These are phyloP conservation scores for Komagataella ulmi DNA, from an alignment of 805 yeast genomes.

Conservation along the genomic window DNA sequence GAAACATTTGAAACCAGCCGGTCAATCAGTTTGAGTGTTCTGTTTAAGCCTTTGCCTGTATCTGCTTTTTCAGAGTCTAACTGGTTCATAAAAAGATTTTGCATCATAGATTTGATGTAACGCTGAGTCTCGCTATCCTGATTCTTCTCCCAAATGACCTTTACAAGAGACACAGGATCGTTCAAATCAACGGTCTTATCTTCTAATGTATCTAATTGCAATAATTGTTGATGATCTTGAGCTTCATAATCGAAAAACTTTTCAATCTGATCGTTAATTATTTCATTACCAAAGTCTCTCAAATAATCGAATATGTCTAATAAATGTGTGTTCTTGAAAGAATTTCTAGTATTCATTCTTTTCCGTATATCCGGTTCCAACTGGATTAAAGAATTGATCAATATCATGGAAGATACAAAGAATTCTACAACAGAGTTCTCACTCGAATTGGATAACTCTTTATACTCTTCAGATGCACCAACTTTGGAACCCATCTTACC, in stretches of 20 bases:
- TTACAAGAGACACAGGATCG: slow-evolving; percentile 59
- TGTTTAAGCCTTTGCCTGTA: slow-evolving; percentile 20
- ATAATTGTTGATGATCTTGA: slow-evolving; percentile 27
- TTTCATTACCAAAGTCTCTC: slow-evolving; percentile 25
- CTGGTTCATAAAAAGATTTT: slow-evolving; percentile 43
- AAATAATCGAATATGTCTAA: slow-evolving; percentile 20
- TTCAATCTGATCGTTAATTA: slow-evolving; percentile 27
- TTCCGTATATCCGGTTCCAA: slow-evolving; percentile 21
- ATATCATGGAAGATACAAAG: slow-evolving; percentile 34
- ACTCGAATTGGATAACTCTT: slow-evolving; percentile 35
- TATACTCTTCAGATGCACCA: slow-evolving; percentile 80
- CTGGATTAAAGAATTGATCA: slow-evolving; percentile 33
- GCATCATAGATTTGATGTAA: slow-evolving; percentile 47
- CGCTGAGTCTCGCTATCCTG: slow-evolving; percentile 47
- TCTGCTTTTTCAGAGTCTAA: slow-evolving; percentile 32
- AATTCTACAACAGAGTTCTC: slow-evolving; percentile 50
- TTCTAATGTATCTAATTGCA: slow-evolving; percentile 20
- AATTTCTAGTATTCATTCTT: slow-evolving; percentile 34
- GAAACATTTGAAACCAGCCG: slow-evolving; percentile 41
- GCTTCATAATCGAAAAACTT: slow-evolving; percentile 25
- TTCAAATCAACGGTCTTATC: slow-evolving; percentile 41
- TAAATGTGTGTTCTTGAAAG: slow-evolving; percentile 27
- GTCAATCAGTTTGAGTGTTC: slow-evolving; percentile 44
- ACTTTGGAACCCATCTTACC: slow-evolving; percentile 87
- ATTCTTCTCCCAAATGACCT: slow-evolving; percentile 43